Evolutionary conservation across 768 basidiomycete genomes (phyloP), one percentile per base, ranked within the genome.

Genomic region (Phaeolepiota aurea): DNA sequence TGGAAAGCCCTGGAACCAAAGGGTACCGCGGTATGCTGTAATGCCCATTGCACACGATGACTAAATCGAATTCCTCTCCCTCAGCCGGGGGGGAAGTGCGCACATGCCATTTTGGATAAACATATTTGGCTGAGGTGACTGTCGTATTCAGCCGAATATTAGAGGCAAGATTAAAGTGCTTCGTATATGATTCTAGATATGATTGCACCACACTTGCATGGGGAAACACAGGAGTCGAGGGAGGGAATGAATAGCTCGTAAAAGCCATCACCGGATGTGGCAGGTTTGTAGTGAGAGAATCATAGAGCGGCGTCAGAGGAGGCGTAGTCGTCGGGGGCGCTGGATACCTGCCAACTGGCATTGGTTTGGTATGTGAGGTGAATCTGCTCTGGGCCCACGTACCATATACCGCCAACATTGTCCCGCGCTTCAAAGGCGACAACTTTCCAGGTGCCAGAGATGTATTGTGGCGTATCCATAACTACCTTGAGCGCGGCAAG

Each of bases 181-280:
- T 52, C 0, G 86, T 73, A 52, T 82, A 96, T 3, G 66, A 60
- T 36, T 77, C 63, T 7, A 93, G 65, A 56, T 94, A 94, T n/a
- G 64, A 48, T 31, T 75, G 71, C 1, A 92, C 83, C 4, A 62
- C 61, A 0, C 65, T 47, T 2, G 86, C 84, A 4, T 48, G 51
- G 0, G 88, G 87, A 55, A 72, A 91, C 19, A 88, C 64, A 1
- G 79, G 69, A 0, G 87, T 88, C 2, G 72, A 76, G 0, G 83
- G 79, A 0, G 84, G 84, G 51, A 88, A 89, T 1, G 68, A 51
- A 51, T 74, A 78, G 34, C 69, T 71, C 1, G 69, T 62, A 48
- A 68, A 89, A 2, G 73, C 72, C 88, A 91, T 90, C 37, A 80
- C 44, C 1, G 82, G 82, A 48, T 89, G 83, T 0, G 88, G 84